Evolutionary conservation across 306 rosid genomes (phyloP), one percentile per base, ranked within the genome.

Genomic region (Vigna reflexopilosa): DNA sequence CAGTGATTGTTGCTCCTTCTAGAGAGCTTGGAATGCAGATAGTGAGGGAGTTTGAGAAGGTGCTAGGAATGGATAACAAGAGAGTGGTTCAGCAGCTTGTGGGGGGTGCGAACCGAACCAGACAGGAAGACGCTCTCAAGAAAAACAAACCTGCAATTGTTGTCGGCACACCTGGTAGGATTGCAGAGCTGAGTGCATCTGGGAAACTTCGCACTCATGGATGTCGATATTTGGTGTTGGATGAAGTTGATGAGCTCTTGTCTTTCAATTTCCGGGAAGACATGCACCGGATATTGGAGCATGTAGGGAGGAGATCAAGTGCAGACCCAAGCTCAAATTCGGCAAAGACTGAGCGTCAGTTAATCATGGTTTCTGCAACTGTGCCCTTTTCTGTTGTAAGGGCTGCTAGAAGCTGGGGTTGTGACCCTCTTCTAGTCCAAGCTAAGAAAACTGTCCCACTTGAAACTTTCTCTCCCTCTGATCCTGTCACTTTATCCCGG

Each of bases 11-110:
- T 80, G 98, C 98, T 77, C 98, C 98, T 63, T 95, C 98, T 26
- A 90, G 98, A 83, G 98, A 95, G 86, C 86, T 95, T 63, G 97
- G 90, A n/a, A 95, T 92, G 98, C 98, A 95, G 81, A 95, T 92
- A 67, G 98, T 95, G 67, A 86, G 98, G 77, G 98, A 95, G 88
- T 78, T 95, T 73, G 98, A 95, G 88, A 95, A 85, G 89, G 85
- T 92, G 82, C 75, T 92, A 42, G 98, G 98, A 67, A 87, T 83
- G 68, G 86, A 74, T 50, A 80, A 92, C 80, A 93, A 77, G 80
- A 89, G 79, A 75, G 85, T 68, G 9, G 98, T 95, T 80, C 98
- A 95, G 87, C 97, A 95, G 89, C 98, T 95, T 63, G 98, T 95
- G 15, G 98, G 98, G 22, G 98, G 98, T 67, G 98, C 98, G 0